These are phyloP conservation scores for Dimargaris xerosporica DNA, from an alignment of 192 early-diverging fungal species.

Conservation along the genomic window DNA sequence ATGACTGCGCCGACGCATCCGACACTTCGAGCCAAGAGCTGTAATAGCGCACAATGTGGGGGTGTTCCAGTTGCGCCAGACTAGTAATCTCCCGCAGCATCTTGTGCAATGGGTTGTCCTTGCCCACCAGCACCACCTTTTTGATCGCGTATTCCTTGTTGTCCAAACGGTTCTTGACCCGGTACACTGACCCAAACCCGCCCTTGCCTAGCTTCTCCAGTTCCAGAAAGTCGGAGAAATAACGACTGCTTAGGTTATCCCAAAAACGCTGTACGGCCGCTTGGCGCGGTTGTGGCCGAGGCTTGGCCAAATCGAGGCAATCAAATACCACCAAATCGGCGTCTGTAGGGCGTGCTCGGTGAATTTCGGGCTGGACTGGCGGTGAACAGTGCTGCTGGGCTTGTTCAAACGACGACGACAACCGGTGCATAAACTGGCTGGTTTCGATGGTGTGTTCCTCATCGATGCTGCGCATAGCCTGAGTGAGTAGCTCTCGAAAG, in stretches of 20 bases:
- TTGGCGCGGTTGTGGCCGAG: background rate
- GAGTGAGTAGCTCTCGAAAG: constrained; percentile 66
- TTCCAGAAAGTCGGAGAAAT: constrained; percentile 72
- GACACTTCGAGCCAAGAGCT: constrained; percentile 78
- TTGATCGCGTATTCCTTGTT: constrained; percentile 87
- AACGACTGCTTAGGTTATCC: constrained; percentile 46
- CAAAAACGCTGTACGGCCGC: constrained; percentile 30
- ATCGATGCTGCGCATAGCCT: constrained; percentile 35
- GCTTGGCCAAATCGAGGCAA: too few relatives aligned
- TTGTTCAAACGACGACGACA: constrained; percentile 11
- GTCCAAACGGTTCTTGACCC: constrained; percentile 78
- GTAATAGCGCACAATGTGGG: constrained; percentile 88
- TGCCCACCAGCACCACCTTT: constrained; percentile 49
- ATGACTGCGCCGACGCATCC: background rate
- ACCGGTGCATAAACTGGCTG: constrained; percentile 11
- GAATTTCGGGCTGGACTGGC: constrained; percentile 6
- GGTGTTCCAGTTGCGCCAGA: constrained; percentile 68
- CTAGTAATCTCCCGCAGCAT: constrained; percentile 86
- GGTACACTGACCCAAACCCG: constrained; percentile 79
- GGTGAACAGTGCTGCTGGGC: constrained; percentile 11
- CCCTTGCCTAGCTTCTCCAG: constrained; percentile 68
- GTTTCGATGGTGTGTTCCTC: background rate
- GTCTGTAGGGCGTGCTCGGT: constrained; percentile 14
- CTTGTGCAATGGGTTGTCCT: constrained; percentile 39
- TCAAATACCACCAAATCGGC: background rate